Evolutionary conservation across 768 basidiomycete genomes (phyloP).

Genomic region (Lentinula sp.): DNA sequence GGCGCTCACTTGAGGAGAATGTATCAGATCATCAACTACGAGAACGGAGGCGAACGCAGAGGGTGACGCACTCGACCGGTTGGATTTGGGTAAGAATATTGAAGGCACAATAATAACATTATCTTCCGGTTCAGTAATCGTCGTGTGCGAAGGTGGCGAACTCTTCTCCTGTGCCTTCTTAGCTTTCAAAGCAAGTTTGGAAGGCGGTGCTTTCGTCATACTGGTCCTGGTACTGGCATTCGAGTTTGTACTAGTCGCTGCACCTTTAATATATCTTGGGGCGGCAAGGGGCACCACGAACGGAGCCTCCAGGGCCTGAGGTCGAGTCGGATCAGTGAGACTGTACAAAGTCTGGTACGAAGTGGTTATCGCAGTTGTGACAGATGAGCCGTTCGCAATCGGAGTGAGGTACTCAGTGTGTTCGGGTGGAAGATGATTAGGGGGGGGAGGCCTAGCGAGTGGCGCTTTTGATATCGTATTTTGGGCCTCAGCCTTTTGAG

Average conservation of each 20-base stretch:
- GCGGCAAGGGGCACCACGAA: conserved; percentile 37
- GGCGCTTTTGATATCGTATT: conserved; percentile 11
- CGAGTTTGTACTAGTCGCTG: conserved; percentile 49
- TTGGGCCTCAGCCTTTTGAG: conserved; percentile 35
- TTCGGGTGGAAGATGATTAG: conserved; percentile 33
- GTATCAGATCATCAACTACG: conserved; percentile 42
- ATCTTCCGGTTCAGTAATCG: conserved; percentile 32
- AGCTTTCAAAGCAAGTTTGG: conserved; percentile 75
- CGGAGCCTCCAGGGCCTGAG: conserved; percentile 32
- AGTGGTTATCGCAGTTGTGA: conserved; percentile 80
- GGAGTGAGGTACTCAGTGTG: conserved; percentile 71
- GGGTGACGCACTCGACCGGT: conserved; percentile 64
- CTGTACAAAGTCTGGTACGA: conserved; percentile 69
- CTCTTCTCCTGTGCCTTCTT: conserved; percentile 35
- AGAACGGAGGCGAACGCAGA: conserved; percentile 75
- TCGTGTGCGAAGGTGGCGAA: not conserved
- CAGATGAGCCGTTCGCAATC: conserved; percentile 78
- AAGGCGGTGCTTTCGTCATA: conserved; percentile 23
- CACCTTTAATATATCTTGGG: conserved; percentile 10
- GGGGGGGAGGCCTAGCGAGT: conserved; percentile 17
- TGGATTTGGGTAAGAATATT: conserved; percentile 51
- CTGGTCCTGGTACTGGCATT: not conserved
- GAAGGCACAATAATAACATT: conserved; percentile 33
- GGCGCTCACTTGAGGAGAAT: conserved; percentile 23
- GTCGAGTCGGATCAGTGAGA: conserved; percentile 46